Evolutionary conservation across 2,329 filamentous ascomycete species (phyloP).

Genomic region (Rhinocladiella mackenziei): DNA sequence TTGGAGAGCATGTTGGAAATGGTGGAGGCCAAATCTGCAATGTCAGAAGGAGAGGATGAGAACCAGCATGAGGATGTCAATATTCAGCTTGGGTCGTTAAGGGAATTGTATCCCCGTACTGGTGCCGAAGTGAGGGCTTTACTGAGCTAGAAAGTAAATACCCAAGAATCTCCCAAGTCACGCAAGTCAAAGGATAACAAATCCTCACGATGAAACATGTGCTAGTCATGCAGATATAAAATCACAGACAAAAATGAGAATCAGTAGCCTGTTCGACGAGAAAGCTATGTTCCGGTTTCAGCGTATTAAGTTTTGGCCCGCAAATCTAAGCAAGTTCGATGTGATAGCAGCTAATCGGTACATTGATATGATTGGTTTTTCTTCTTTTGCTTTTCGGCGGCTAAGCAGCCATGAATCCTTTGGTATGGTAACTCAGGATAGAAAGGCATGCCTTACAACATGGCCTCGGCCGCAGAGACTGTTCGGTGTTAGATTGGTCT

Average conservation of each 20-base stretch:
- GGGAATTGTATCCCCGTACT: slow-evolving; percentile 60
- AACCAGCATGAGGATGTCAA: slow-evolving; percentile 22
- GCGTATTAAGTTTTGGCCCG: too few species aligned
- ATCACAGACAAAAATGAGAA: too few species aligned
- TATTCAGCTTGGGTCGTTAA: slow-evolving; percentile 36
- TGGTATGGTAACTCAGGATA: too few species aligned
- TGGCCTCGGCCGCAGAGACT: slow-evolving; percentile 27
- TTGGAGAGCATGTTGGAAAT: slow-evolving; percentile 56
- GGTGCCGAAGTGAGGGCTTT: slow-evolving; percentile 61
- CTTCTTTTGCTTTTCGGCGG: not conserved
- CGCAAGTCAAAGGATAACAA: not conserved
- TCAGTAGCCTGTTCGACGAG: not conserved
- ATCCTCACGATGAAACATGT: too few species aligned
- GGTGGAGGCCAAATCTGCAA: slow-evolving; percentile 37
- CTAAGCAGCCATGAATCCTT: too few species aligned
- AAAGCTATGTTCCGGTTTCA: too few species aligned
- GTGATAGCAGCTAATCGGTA: too few species aligned
- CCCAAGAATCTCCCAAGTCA: not conserved
- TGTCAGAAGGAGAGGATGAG: slow-evolving; percentile 33
- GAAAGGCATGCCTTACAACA: slow-evolving; percentile 20
- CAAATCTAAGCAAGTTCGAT: too few species aligned
- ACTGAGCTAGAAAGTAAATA: slow-evolving; percentile 41
- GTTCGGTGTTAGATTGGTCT: slow-evolving; percentile 5
- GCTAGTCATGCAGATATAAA: too few species aligned
- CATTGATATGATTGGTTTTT: too few species aligned